A percentile compares a stretch with the other conserved stretches of the same genome.
Evolutionary conservation across 2,329 filamentous ascomycete genomes (phyloP).

Genomic region (Arthrobotrys iridis): DNA sequence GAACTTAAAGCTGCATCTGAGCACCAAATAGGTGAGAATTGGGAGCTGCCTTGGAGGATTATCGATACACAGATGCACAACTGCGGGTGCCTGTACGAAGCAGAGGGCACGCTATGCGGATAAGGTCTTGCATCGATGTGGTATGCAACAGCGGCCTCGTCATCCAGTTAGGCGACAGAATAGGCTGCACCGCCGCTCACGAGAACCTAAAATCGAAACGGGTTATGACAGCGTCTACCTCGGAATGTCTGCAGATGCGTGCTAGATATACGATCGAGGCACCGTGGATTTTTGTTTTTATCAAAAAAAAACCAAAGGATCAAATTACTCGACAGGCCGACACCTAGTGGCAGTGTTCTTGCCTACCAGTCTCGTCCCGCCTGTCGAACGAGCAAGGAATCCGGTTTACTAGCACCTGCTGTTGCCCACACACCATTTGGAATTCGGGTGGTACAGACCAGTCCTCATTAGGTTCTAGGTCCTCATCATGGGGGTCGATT

Average conservation of each 20-base stretch:
- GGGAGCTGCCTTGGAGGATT: slow-evolving; percentile 48
- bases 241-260: not conserved
- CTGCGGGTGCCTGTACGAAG: slow-evolving; percentile 13
- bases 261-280: slow-evolving; percentile 11
- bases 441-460: slow-evolving; percentile 52
- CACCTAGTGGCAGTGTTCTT: slow-evolving; percentile 28
- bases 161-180: slow-evolving; percentile 47
- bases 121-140: slow-evolving; percentile 1
- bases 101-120: slow-evolving; percentile 20
- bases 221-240: slow-evolving; percentile 22
- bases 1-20: slow-evolving; percentile 1
- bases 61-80: slow-evolving; percentile 49
- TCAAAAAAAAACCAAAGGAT: slow-evolving; percentile 30
- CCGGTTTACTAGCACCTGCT: slow-evolving; percentile 34
- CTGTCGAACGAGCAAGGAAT: not conserved
- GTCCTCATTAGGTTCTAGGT: slow-evolving; percentile 34
- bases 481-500: slow-evolving; percentile 4
- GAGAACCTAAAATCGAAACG: slow-evolving; percentile 23
- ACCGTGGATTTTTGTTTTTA: not conserved
- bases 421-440: slow-evolving; percentile 42
- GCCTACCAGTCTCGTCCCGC: slow-evolving; percentile 17
- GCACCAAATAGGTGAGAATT: not conserved
- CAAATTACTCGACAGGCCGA: slow-evolving; percentile 24
- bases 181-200: slow-evolving; percentile 45
- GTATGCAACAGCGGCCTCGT: slow-evolving; percentile 33